phyloP scores from a whole-genome alignment of 768 basidiomycete species.

The Boletus barrowsii region DNA sequence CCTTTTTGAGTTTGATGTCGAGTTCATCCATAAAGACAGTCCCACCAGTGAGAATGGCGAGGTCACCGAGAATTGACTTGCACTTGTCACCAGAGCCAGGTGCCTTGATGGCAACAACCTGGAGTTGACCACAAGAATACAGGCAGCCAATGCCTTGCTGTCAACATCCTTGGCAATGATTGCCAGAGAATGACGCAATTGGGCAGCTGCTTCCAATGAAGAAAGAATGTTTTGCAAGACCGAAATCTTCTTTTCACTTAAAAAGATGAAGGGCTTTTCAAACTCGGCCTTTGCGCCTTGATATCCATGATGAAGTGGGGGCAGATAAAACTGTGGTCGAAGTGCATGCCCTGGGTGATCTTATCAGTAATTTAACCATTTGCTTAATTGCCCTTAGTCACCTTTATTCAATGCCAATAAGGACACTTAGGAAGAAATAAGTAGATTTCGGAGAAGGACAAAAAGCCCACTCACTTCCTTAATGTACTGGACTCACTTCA shows the following conservation, averaged over 20 bases:
- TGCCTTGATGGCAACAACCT: constrained; percentile 93
- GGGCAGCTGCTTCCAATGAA: constrained; percentile 76
- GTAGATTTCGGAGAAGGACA: no score
- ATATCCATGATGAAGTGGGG: constrained; percentile 99
- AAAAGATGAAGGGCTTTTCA: constrained; percentile 91
- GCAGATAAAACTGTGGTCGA: constrained; percentile 97
- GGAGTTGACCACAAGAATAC: constrained; percentile 96
- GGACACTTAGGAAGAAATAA: no score
- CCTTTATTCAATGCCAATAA: no score
- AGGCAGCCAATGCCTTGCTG: constrained; percentile 95
- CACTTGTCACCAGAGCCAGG: constrained; percentile 99
- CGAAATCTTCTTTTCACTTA: constrained; percentile 98
- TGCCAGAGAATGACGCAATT: constrained; percentile 83
- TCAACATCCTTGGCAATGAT: constrained; percentile 99
- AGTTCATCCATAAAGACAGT: constrained; percentile 97
- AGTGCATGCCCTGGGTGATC: constrained; percentile 99
- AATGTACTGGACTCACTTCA: no score
- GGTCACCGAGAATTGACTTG: constrained; percentile 95
- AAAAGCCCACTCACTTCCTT: no score
- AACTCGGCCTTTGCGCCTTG: constrained; percentile 92
- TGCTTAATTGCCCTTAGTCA: no score
- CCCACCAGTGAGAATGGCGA: constrained; percentile 95
- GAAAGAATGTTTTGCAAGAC: constrained; percentile 93
- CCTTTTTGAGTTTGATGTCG: constrained; percentile 66
- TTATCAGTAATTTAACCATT: constrained; percentile 37